Conservation (phyloP, 1,284 basidiomycete genomes). For the Athelia psychrophila region DNA sequence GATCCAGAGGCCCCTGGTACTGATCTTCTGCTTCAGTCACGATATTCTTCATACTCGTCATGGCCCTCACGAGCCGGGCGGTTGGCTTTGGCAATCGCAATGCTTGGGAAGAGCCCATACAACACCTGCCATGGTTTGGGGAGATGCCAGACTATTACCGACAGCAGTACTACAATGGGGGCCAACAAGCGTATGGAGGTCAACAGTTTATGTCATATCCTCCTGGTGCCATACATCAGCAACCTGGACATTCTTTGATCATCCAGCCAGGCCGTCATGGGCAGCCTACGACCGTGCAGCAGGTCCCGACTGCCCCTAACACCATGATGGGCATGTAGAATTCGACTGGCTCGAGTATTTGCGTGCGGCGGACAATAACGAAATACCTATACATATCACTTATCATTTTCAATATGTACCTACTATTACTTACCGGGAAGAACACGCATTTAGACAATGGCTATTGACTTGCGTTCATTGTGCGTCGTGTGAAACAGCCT, state of each 20-base stretch:
- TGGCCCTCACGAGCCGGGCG: constrained; percentile 40
- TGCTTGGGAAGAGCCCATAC: constrained; percentile 48
- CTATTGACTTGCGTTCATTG: no score
- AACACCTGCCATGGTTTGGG: constrained; percentile 51
- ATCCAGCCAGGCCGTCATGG: constrained; percentile 67
- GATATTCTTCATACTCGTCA: constrained; percentile 34
- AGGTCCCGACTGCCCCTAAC: constrained; percentile 41
- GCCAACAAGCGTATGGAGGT: constrained; percentile 14
- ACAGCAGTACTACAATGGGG: constrained; percentile 12
- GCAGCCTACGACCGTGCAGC: constrained; percentile 55
- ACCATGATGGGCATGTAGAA: constrained; percentile 23
- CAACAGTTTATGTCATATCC: constrained; percentile 18
- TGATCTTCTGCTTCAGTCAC: not conserved
- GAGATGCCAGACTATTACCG: constrained; percentile 41
- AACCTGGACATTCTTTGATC: constrained; percentile 63
- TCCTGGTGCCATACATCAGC: constrained; percentile 29
- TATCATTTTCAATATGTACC: no score
- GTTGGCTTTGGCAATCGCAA: constrained; percentile 38
- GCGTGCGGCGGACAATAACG: not conserved
- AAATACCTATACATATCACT: no score
- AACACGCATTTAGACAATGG: no score
- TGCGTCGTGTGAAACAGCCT: not conserved
- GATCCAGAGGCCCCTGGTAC: not conserved
- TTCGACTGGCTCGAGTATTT: no score
- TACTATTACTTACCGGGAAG: no score